Percentiles rank a stretch among this genome's conserved stretches.
Conservation (phyloP, 2,329 filamentous ascomycete species). For the Fusarium chuoi region DNA sequence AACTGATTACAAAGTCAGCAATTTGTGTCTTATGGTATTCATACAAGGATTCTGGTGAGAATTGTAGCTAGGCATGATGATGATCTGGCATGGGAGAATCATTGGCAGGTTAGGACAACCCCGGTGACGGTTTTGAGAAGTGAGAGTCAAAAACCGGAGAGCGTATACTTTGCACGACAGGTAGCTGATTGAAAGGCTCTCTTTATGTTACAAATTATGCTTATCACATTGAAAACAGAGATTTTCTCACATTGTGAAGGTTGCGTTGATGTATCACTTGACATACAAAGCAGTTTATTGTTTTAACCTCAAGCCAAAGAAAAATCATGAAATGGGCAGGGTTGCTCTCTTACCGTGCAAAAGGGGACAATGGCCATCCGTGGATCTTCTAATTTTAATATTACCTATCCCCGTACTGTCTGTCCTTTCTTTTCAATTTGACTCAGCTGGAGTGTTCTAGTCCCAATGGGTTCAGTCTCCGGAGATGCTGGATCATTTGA, state of each 20-base stretch:
- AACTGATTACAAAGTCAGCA: background rate
- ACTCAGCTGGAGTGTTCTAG: background rate
- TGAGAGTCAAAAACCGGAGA: background rate
- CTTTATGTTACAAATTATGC: background rate
- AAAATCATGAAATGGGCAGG: background rate
- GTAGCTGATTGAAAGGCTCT: background rate
- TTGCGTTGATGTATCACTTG: too few species aligned
- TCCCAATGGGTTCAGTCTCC: background rate
- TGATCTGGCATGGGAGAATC: background rate
- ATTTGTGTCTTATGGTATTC: background rate
- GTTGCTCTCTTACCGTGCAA: fast-evolving
- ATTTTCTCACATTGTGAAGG: too few species aligned
- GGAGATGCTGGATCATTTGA: too few species aligned
- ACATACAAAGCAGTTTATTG: background rate
- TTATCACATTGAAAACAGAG: background rate
- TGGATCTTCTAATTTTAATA: background rate
- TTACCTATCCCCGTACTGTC: background rate
- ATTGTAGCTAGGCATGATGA: background rate
- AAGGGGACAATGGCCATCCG: background rate
- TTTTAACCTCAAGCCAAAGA: background rate
- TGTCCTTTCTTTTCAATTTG: background rate
- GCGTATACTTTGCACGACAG: background rate
- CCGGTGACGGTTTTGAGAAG: background rate
- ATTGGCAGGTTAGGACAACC: background rate
- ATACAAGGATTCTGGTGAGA: background rate